Conservation (phyloP, 2,329 filamentous ascomycete species). For the Penicillium italicum region DNA sequence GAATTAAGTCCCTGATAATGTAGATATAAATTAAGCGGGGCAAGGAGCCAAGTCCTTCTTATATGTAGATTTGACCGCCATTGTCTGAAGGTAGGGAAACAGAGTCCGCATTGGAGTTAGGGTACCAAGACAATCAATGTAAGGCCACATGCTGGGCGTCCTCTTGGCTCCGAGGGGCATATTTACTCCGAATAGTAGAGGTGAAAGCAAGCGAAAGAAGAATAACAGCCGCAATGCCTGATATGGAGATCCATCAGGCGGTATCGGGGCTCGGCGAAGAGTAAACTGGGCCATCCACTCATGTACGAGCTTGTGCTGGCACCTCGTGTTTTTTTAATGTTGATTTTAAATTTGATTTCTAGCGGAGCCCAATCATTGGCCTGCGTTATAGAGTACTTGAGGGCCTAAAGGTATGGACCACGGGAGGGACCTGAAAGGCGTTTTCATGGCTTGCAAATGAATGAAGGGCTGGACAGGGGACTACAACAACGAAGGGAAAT, state of each 20-base stretch:
- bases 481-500: not conserved
- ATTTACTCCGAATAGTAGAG: not conserved
- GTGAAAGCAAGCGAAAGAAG: not conserved
- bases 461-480: not conserved
- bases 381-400: not conserved
- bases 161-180: conserved; percentile 5
- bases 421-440: not conserved
- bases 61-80: conserved; percentile 12
- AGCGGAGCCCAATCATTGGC: not conserved
- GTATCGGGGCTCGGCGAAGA: not conserved
- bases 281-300: conserved; percentile 2
- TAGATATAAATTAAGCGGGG: not conserved
- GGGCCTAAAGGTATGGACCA: not conserved
- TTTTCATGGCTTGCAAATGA: not conserved
- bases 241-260: conserved; percentile 15
- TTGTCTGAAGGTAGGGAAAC: not conserved
- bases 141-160: not conserved
- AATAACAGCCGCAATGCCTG: conserved; percentile 7
- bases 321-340: not conserved
- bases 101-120: not conserved
- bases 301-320: conserved; percentile 1
- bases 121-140: not conserved
- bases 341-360: not conserved
- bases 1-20: not conserved
- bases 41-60: conserved; percentile 5